Percentiles rank a stretch among this genome's conserved stretches.
Evolutionary conservation across 2,329 filamentous ascomycete species (phyloP).

Genomic region (Sclerotinia spermophila): DNA sequence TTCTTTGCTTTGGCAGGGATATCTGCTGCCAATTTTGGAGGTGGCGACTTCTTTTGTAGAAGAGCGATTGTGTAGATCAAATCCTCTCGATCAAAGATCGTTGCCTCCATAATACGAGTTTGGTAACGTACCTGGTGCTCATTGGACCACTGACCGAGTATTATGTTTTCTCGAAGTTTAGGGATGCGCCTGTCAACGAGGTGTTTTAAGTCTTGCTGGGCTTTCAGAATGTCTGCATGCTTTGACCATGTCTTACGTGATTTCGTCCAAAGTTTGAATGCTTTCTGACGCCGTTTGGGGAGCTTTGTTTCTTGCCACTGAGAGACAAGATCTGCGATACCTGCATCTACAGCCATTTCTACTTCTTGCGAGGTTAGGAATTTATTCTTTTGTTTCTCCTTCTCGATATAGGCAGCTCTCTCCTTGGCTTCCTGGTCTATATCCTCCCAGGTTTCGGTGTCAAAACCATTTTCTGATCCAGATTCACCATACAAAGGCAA

Average conservation of each 20-base stretch:
- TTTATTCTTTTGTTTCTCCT: slow-evolving; percentile 28
- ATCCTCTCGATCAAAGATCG: slow-evolving; percentile 57
- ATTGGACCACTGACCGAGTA: slow-evolving; percentile 50
- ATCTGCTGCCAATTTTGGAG: slow-evolving; percentile 35
- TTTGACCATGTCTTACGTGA: slow-evolving; percentile 45
- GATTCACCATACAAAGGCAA: slow-evolving; percentile 56
- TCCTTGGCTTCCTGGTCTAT: slow-evolving; percentile 46
- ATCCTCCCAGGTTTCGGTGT: slow-evolving; percentile 57
- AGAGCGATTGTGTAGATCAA: slow-evolving; percentile 49
- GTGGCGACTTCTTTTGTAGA: slow-evolving; percentile 44
- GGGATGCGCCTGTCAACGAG: slow-evolving; percentile 49
- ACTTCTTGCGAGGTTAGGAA: slow-evolving; percentile 47
- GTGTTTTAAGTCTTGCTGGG: slow-evolving; percentile 43
- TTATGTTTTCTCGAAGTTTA: slow-evolving; percentile 53
- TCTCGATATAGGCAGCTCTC: slow-evolving; percentile 32
- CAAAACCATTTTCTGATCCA: slow-evolving; percentile 48
- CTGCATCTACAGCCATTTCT: slow-evolving; percentile 50
- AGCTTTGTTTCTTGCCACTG: slow-evolving; percentile 58
- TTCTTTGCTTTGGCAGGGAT: slow-evolving; percentile 20
- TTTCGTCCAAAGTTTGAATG: slow-evolving; percentile 57
- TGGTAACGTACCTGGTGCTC: slow-evolving; percentile 51
- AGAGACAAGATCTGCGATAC: slow-evolving; percentile 48
- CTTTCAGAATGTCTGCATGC: slow-evolving; percentile 43
- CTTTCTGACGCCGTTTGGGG: slow-evolving; percentile 52
- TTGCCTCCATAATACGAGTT: slow-evolving; percentile 59